phyloP scores from a whole-genome alignment of 129 eudicot species.

The Oenanthe sinensis region DNA sequence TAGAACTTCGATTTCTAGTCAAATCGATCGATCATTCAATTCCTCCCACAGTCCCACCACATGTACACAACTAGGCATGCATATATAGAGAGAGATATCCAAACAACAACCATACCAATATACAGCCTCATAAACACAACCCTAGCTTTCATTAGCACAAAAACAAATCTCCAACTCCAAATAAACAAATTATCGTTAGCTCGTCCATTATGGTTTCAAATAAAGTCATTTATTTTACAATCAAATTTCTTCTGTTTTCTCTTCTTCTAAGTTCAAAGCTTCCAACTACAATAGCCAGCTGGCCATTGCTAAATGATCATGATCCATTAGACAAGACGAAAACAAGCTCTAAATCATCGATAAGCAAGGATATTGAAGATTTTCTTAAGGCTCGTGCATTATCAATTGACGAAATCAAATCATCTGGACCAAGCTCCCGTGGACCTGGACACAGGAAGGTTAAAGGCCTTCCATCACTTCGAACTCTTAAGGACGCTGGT shows the following conservation, averaged over 20 bases:
- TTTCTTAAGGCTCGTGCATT: not conserved
- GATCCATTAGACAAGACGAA: not conserved
- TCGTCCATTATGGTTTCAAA: not conserved
- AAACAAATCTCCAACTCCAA: too few species aligned
- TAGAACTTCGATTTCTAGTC: not conserved
- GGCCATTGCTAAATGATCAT: not conserved
- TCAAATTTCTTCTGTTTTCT: not conserved
- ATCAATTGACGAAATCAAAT: not conserved
- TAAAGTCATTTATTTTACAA: not conserved
- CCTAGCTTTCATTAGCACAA: too few species aligned
- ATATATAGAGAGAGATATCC: not conserved
- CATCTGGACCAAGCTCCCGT: constrained; percentile 3
- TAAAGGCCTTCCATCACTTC: not conserved
- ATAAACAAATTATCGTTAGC: not conserved
- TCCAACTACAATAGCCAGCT: not conserved
- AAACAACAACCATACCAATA: not conserved
- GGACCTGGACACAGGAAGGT: not conserved
- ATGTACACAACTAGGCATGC: not conserved
- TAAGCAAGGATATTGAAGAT: not conserved
- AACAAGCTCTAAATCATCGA: not conserved
- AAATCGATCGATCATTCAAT: not conserved
- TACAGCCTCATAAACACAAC: not conserved
- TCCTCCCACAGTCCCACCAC: not conserved
- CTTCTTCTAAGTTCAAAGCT: not conserved
- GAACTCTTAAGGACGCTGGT: constrained; percentile 5